These are phyloP conservation scores for Echites panduratus DNA, from an alignment of 257 asterid genomes.

Conservation along the genomic window DNA sequence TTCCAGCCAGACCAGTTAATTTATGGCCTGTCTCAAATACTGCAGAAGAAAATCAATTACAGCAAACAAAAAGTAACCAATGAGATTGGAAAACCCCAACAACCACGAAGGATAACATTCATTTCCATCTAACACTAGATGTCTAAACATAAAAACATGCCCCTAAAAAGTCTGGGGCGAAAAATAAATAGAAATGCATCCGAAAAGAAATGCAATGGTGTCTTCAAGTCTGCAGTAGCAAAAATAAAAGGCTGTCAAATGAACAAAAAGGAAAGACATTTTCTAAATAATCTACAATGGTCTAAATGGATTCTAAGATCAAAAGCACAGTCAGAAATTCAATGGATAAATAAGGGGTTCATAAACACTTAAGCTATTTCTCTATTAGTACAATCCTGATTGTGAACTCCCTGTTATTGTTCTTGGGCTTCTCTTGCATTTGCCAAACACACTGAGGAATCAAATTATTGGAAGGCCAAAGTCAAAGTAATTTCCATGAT, in stretches of 20 bases:
- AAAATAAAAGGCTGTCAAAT: too few relatives aligned
- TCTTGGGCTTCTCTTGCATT: too few relatives aligned
- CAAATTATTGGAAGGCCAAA: too few relatives aligned
- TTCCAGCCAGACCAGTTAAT: constrained; percentile 44
- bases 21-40: constrained; percentile 30
- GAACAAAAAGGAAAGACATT: neutral
- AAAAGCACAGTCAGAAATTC: neutral
- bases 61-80: neutral
- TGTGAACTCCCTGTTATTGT: too few relatives aligned
- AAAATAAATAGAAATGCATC: neutral
- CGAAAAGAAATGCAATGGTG: too few relatives aligned
- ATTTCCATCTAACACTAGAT: neutral
- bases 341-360: too few relatives aligned
- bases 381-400: too few relatives aligned
- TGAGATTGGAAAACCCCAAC: neutral
- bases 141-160: neutral
- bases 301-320: neutral
- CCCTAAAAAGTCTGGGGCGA: too few relatives aligned
- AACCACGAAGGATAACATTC: neutral
- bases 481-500: too few relatives aligned
- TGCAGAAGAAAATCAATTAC: constrained; percentile 4
- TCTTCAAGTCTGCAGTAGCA: neutral
- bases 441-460: too few relatives aligned
- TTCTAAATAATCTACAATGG: neutral
- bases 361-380: too few relatives aligned